Evolutionary conservation across 352 stramenopile species (phyloP).

Genomic region (Thalassiosira sp.): DNA sequence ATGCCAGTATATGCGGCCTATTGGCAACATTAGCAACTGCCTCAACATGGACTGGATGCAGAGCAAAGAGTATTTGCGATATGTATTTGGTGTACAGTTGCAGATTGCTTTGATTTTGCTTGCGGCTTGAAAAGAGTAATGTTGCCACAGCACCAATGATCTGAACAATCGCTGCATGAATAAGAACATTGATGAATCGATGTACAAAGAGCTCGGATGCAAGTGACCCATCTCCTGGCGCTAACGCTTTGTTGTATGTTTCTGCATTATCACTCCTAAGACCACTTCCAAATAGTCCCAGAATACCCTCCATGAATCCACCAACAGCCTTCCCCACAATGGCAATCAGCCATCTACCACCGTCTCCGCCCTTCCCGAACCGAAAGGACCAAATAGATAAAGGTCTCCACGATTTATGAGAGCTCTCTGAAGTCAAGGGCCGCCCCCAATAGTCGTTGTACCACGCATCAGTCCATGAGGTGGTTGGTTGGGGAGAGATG

Average conservation of each 20-base stretch:
- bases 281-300: conserved; percentile 2
- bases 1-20: conserved; percentile 74
- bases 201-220: conserved; percentile 61
- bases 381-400: conserved; percentile 77
- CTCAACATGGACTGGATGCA: conserved; percentile 79
- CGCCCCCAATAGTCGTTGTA: conserved; percentile 81
- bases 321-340: conserved; percentile 10
- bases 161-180: conserved; percentile 62
- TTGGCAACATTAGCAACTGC: conserved; percentile 80
- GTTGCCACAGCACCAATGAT: conserved; percentile 57
- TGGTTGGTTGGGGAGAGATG: conserved; percentile 28
- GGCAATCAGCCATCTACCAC: conserved; percentile 12
- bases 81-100: conserved; percentile 29
- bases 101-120: background rate
- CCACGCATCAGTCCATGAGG: conserved; percentile 42
- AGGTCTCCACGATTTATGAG: conserved; percentile 76
- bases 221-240: background rate
- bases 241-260: background rate
- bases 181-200: conserved; percentile 73
- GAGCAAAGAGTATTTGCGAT: conserved; percentile 63
- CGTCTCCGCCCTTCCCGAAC: conserved; percentile 45
- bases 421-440: conserved; percentile 45
- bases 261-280: background rate
- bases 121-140: conserved; percentile 38
- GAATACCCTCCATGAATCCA: background rate